Base-by-base conservation (phyloP, 2,329 filamentous ascomycete species). In the Diplodia mutila region DNA sequence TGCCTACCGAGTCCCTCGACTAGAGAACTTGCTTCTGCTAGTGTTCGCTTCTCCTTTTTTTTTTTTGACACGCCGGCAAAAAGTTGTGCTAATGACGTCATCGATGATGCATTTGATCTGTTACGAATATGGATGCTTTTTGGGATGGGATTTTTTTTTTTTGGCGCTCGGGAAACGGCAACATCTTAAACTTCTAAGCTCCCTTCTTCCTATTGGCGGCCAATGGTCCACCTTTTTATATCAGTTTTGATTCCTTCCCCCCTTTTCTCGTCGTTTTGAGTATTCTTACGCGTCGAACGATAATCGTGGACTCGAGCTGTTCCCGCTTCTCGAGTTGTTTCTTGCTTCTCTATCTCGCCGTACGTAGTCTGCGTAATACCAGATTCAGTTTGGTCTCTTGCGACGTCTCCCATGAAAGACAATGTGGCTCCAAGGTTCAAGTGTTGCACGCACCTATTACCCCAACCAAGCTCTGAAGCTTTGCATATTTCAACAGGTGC, bases 1-100 rank as follows among this genome's bases (percentile, higher is more conserved):
- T 77, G 42, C 73, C 76, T 2, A 78, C 71, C 21, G 72, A 69
- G 5, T 74, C 77, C 55, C 75, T 59, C 64, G 64, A 66, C 25
- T 66, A 59, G 48, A 55, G 42, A 37, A 11, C 11, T 32, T 37
- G 39, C 39, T 8, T n/a, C 6, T 21, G 7, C n/a, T 46, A 18
- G 8, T 21, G 8, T 46, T 21, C 18, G 16, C 42, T 21, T 3
- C 39, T n/a, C 42, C 42, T 9, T 11, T 11, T 12, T 46, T n/a
- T 14, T 21, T 46, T 46, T 9, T 21, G 8, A 21, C 42, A n/a
- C 42, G 18, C 18, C 39, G 18, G 18, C 18, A n/a, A 46, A 46
- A 46, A 46, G 42, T 46, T 46, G n/a, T 46, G 6, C 21, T 46
- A 14, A 46, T 46, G 42, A 46, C 42, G 42, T 46, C 42, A 46